Conservation (phyloP, 2,329 filamentous ascomycete species). For the Pestalotiopsis sp. region DNA sequence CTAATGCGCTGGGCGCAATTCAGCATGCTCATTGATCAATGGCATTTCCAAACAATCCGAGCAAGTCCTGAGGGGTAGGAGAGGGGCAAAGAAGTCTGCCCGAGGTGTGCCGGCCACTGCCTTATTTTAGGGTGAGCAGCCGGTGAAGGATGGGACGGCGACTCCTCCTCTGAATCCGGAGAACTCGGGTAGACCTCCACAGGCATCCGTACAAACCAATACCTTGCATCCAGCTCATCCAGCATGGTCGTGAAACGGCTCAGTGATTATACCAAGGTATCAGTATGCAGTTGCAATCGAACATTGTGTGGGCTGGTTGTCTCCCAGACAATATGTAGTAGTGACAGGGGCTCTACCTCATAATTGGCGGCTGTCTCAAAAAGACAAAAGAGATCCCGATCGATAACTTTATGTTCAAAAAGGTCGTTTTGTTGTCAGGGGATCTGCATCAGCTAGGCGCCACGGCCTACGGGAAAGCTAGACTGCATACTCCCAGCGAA, state of each 20-base stretch:
- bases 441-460: neutral
- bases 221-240: neutral
- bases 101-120: neutral
- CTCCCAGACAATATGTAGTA: neutral
- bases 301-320: neutral
- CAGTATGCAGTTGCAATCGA: neutral
- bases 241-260: neutral
- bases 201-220: neutral
- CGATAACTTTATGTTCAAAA: neutral
- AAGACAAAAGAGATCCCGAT: neutral
- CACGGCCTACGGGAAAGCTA: neutral
- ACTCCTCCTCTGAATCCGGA: neutral
- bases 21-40: neutral
- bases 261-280: neutral
- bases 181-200: neutral
- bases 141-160: neutral
- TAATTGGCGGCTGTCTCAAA: neutral
- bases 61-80: neutral
- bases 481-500: neutral
- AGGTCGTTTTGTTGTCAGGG: neutral
- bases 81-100: neutral
- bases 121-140: neutral
- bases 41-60: neutral
- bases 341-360: neutral
- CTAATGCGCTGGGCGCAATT: neutral